phyloP scores from a whole-genome alignment of 2,329 filamentous ascomycete species.

The Paecilomyces dactylethromorphus region DNA sequence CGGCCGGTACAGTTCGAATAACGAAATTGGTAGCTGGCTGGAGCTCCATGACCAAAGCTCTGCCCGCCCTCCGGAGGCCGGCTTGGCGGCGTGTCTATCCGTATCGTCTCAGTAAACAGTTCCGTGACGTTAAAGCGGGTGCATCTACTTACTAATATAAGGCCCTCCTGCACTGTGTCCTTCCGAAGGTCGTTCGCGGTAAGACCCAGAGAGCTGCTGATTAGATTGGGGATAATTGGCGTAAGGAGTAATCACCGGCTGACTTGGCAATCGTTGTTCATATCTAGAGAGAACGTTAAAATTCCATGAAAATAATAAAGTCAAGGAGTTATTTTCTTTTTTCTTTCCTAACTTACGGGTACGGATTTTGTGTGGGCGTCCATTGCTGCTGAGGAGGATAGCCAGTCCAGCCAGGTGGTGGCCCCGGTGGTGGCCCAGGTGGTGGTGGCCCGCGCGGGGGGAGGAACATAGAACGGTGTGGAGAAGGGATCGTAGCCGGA shows the following conservation, averaged over 20 bases:
- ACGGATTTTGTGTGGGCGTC: neutral
- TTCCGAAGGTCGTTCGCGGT: neutral
- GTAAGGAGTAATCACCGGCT: neutral
- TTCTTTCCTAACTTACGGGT: neutral
- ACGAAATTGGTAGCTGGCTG: constrained; percentile 75
- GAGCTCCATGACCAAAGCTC: constrained; percentile 73
- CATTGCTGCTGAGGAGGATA: neutral
- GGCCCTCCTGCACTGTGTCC: neutral
- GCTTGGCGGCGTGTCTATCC: constrained; percentile 44
- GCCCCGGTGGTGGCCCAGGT: neutral
- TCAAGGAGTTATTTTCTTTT: too few relatives aligned
- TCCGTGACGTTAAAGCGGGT: neutral
- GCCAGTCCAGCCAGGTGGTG: neutral
- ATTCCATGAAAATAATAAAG: neutral
- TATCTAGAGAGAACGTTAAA: neutral
- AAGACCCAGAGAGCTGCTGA: neutral
- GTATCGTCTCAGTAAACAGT: constrained; percentile 3
- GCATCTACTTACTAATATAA: neutral
- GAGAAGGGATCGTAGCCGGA: neutral
- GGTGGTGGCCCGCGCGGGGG: neutral
- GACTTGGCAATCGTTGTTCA: neutral
- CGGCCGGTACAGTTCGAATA: constrained; percentile 87
- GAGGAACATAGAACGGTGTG: neutral
- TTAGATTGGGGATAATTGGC: neutral
- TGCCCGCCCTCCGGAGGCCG: constrained; percentile 53